These are phyloP conservation scores for Oryza longistaminata DNA, from an alignment of 176 grass and related monocot species.

Conservation along the genomic window DNA sequence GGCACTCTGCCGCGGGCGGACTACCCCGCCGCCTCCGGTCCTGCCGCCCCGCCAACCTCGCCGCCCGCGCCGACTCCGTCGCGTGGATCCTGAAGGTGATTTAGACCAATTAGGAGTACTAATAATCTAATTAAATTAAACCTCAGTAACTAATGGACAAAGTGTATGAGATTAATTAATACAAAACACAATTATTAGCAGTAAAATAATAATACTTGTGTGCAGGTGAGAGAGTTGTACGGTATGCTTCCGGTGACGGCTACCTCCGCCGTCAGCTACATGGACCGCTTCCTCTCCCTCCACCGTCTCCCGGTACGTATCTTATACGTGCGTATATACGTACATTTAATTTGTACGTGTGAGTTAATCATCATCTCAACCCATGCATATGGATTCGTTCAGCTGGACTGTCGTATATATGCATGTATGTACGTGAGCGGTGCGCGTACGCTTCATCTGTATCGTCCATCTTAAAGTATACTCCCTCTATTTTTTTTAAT, in stretches of 20 bases:
- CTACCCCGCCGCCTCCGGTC: constrained; percentile 49
- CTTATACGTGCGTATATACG: neutral
- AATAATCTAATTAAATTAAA: neutral
- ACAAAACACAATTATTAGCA: neutral
- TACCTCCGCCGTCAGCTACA: constrained; percentile 72
- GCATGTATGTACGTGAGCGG: neutral
- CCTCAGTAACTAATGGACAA: neutral
- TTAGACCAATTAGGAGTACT: neutral
- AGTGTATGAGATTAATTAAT: neutral
- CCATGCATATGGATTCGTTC: neutral
- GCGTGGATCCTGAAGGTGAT: constrained; percentile 62
- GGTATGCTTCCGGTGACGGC: constrained; percentile 52
- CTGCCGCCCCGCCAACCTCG: constrained; percentile 30
- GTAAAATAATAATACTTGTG: neutral
- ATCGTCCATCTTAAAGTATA: no score
- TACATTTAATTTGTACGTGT: no score
- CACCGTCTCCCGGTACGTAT: constrained; percentile 40
- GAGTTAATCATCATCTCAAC: no score
- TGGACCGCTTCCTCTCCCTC: constrained; percentile 75
- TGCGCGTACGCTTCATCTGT: no score
- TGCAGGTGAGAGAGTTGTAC: constrained; percentile 37
- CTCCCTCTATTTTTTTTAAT: no score
- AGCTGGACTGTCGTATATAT: neutral
- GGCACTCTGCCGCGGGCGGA: constrained; percentile 41
- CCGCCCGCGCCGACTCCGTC: constrained; percentile 44